Percentiles rank a stretch among this genome's conserved stretches.
Conservation (phyloP, 306 rosid genomes). For the Vicia villosa region DNA sequence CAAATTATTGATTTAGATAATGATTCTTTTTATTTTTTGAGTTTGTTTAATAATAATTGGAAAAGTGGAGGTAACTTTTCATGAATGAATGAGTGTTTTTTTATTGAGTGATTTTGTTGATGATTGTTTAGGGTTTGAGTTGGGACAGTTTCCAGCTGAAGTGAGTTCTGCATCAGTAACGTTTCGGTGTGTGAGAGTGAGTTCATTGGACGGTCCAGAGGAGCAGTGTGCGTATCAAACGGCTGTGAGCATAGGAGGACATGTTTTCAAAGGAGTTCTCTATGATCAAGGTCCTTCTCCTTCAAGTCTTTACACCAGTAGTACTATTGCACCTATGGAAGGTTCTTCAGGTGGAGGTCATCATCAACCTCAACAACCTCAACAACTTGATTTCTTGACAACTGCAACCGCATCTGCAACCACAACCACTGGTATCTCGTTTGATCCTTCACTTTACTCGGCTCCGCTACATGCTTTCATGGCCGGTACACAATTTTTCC, state of each 20-base stretch:
- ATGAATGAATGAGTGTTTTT: neutral
- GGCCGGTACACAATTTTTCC: slow-evolving; percentile 97
- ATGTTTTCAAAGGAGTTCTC: slow-evolving; percentile 91
- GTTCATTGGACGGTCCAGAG: slow-evolving; percentile 71
- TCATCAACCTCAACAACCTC: slow-evolving; percentile 39
- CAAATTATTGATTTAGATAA: slow-evolving; percentile 8
- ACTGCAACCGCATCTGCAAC: slow-evolving; percentile 30
- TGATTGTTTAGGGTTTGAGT: slow-evolving; percentile 78
- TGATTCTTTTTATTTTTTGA: neutral
- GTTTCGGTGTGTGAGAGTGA: slow-evolving; percentile 85
- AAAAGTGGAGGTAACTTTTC: neutral
- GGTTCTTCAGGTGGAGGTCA: slow-evolving; percentile 51
- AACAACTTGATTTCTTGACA: slow-evolving; percentile 44
- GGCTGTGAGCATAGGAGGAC: slow-evolving; percentile 89
- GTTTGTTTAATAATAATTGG: neutral
- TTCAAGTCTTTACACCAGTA: slow-evolving; percentile 44
- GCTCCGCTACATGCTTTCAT: slow-evolving; percentile 83
- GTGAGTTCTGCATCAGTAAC: slow-evolving; percentile 73
- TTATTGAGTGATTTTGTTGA: neutral
- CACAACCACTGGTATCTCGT: slow-evolving; percentile 29
- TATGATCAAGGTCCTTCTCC: slow-evolving; percentile 78
- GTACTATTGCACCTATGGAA: slow-evolving; percentile 32
- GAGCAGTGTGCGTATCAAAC: slow-evolving; percentile 92
- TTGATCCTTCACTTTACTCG: slow-evolving; percentile 77
- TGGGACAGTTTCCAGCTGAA: slow-evolving; percentile 77